Evolutionary conservation across 2,329 filamentous ascomycete species (phyloP), one percentile per base, ranked within the genome.

Genomic region (Graphilbum sp.): DNA sequence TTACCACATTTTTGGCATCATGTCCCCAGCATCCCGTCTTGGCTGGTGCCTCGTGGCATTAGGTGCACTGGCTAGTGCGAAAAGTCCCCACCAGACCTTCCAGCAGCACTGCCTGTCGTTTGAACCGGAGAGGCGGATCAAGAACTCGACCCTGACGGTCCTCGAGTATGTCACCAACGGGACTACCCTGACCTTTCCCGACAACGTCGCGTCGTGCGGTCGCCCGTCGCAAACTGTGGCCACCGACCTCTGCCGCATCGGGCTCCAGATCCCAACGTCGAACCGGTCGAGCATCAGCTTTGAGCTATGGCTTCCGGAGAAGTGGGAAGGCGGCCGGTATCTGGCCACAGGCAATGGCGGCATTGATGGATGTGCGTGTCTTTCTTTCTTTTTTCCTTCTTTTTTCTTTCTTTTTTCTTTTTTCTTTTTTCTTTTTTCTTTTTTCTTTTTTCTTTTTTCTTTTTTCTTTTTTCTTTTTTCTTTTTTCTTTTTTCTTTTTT

Each of bases 341-440:
- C 43, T 69, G 30, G 60, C 56, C 19, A 64, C 61, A 0, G 66
- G 64, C 2, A 68, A 68, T 32, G 64, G 63, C 4, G 66, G 65
- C 3, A 47, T 68, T 12, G 56, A 57, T 30, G 65, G 64, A 16
- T 66, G 66, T 52, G 17, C 35, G 47, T 35, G 27, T 23, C 23
- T 16, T 21, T 19, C 21, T 25, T 4, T 35, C n/a, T 13, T 8
- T 31, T 19, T 29, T 6, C 12, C 8, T 11, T 32, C 3, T 29
- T 31, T 31, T 23, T 3, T 15, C n/a, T 5, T 32, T 23, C 24
- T 10, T 13, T 23, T 10, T 10, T 13, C 17, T n/a, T 13, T 7
- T n/a, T n/a, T n/a, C n/a, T n/a, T n/a, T n/a, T n/a, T n/a, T n/a
- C n/a, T n/a, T n/a, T n/a, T n/a, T n/a, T n/a, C n/a, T n/a, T n/a